These are phyloP conservation scores for Aspergillus bertholletiae DNA, from an alignment of 495 filamentous ascomycete species.

Conservation along the genomic window DNA sequence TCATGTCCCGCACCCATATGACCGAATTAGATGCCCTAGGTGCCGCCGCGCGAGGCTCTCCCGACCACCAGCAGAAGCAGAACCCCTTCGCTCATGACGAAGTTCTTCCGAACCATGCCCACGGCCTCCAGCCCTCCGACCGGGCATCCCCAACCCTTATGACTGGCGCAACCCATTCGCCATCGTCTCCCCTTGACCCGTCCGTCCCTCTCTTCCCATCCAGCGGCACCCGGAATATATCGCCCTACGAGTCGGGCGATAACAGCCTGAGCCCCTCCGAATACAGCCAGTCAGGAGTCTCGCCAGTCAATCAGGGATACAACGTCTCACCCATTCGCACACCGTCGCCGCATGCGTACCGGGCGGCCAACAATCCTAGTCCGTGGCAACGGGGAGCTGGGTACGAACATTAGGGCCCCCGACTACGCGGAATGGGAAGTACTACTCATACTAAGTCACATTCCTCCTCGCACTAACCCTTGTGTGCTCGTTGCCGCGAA, in stretches of 20 bases:
- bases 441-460: too few relatives aligned
- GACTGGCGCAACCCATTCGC: background rate
- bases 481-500: too few relatives aligned
- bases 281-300: background rate
- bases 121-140: background rate
- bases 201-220: background rate
- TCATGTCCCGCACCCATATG: conserved; percentile 72
- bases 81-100: background rate
- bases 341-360: background rate
- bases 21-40: conserved; percentile 89
- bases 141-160: background rate
- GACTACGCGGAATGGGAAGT: too few relatives aligned
- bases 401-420: background rate
- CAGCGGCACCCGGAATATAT: background rate
- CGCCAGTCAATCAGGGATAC: background rate
- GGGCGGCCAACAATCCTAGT: background rate
- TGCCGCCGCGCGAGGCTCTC: conserved; percentile 80
- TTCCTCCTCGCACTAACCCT: too few relatives aligned
- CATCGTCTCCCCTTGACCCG: background rate
- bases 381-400: background rate
- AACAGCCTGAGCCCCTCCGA: background rate
- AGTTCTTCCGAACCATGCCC: background rate
- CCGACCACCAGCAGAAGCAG: background rate
- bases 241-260: background rate
- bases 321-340: background rate